Evolutionary conservation across 1,284 basidiomycete species (phyloP).

Genomic region (Pseudomicrostroma phylloplanum): DNA sequence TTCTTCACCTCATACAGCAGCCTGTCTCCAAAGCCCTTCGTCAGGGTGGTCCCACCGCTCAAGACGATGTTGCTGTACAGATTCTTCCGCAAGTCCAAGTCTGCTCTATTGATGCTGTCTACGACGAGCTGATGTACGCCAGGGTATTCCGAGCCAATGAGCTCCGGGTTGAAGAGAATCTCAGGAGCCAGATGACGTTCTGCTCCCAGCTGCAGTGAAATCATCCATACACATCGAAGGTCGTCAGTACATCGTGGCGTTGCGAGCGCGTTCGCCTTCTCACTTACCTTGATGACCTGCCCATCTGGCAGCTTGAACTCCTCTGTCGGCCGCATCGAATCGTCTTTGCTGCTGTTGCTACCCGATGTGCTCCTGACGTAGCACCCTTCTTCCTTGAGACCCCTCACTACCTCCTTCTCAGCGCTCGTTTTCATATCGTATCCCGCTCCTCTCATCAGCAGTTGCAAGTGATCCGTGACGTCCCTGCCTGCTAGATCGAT

Average conservation of each 20-base stretch:
- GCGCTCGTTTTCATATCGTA: constrained; percentile 94
- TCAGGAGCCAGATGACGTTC: constrained; percentile 97
- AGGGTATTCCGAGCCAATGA: constrained; percentile 91
- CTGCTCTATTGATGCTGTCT: constrained; percentile 56
- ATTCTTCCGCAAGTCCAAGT: constrained; percentile 80
- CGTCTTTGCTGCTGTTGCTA: constrained; percentile 57
- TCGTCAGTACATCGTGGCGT: neutral
- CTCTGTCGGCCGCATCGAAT: constrained; percentile 63
- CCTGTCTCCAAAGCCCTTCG: constrained; percentile 73
- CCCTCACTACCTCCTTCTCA: constrained; percentile 91
- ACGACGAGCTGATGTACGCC: constrained; percentile 83
- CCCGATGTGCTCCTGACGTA: constrained; percentile 59
- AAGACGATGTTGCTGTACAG: constrained; percentile 95
- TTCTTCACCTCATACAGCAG: constrained; percentile 92
- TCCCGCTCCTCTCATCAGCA: constrained; percentile 86
- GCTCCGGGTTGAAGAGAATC: constrained; percentile 93
- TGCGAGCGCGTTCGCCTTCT: neutral
- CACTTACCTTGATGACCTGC: constrained; percentile 74
- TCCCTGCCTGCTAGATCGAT: constrained; percentile 91
- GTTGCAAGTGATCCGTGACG: constrained; percentile 90
- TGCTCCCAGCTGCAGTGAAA: constrained; percentile 66
- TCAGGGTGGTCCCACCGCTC: constrained; percentile 82
- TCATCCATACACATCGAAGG: neutral
- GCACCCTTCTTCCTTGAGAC: constrained; percentile 97
- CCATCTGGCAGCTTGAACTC: constrained; percentile 94